Conservation (phyloP, 2,329 filamentous ascomycete genomes). For the Clonostachys rhizophaga region DNA sequence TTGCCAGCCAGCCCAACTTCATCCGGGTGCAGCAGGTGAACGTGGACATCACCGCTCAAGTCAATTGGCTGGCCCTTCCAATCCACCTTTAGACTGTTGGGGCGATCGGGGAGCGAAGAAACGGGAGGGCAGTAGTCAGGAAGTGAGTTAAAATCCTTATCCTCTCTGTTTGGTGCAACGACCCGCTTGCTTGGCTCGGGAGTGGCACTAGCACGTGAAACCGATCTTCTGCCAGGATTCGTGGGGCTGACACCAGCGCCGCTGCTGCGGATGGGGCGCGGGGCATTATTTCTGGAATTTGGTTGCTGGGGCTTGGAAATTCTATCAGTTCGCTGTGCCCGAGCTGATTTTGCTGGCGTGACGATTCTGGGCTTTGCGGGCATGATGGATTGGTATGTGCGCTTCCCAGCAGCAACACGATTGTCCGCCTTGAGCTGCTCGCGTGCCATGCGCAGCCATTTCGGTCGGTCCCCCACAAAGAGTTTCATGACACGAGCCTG, state of each 20-base stretch:
- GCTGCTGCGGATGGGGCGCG: constrained; percentile 27
- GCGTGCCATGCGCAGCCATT: constrained; percentile 47
- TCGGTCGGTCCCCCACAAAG: constrained; percentile 34
- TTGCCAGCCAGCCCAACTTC: constrained; percentile 74
- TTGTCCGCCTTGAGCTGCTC: constrained; percentile 42
- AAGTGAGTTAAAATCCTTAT: constrained; percentile 73
- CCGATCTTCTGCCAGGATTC: constrained; percentile 10
- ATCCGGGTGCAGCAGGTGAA: constrained; percentile 68
- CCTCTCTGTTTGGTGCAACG: constrained; percentile 67
- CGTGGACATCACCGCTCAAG: constrained; percentile 67
- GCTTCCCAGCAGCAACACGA: constrained; percentile 25
- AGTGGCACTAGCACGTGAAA: constrained; percentile 34
- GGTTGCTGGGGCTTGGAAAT: constrained; percentile 22
- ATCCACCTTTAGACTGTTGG: constrained; percentile 74
- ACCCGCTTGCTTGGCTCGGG: constrained; percentile 46
- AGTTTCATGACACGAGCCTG: constrained; percentile 44
- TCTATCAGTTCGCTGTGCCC: constrained; percentile 20
- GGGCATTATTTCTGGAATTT: constrained; percentile 3
- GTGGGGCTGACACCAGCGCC: constrained; percentile 10
- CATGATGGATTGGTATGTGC: constrained; percentile 31
- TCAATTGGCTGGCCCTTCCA: constrained; percentile 82
- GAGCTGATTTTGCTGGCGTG: no score
- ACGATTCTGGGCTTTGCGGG: constrained; percentile 30
- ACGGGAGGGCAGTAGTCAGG: constrained; percentile 69
- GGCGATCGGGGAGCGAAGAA: constrained; percentile 58